These are phyloP conservation scores for Vitis vinifera DNA, from an alignment of 164 flowering plant species.

Conservation along the genomic window ASM3070453v1 NC_081814.1:7745501-7746000, in stretches of 20 bases:
- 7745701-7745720: background rate
- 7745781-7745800: background rate
- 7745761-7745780: no score
- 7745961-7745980: background rate
- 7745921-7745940: background rate
- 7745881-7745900: background rate
- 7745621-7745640: background rate
- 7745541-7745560: slow-evolving; percentile 9
- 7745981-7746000: background rate
- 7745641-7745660: background rate
- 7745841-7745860: background rate
- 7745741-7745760: no score
- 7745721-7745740: no score
- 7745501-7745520: slow-evolving; percentile 15
- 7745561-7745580: slow-evolving; percentile 5
- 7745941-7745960: background rate
- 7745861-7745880: background rate
- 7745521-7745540: slow-evolving; percentile 12
- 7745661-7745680: background rate
- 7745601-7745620: slow-evolving; percentile 14
- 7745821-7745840: background rate
- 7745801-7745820: background rate
- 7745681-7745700: background rate
- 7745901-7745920: background rate
- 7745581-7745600: slow-evolving; percentile 20